phyloP scores from a whole-genome alignment of 176 grass and related monocot genomes.

The Bolboschoenus planiculmis region DNA sequence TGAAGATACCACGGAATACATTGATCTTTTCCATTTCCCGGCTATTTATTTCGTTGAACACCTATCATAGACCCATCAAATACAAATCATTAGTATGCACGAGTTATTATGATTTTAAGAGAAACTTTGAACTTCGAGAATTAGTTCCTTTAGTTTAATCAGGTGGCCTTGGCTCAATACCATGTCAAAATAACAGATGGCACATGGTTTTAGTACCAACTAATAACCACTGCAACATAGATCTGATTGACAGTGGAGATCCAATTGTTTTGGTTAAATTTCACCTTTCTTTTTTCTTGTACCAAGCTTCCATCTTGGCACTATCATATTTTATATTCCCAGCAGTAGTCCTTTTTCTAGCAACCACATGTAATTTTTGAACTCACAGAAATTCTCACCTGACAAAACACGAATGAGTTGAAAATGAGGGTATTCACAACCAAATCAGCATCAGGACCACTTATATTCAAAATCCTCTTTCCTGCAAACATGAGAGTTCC shows the following conservation, averaged over 20 bases:
- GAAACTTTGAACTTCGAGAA: not conserved
- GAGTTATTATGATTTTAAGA: not conserved
- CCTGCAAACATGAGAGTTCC: slow-evolving; percentile 69
- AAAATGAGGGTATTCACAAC: slow-evolving; percentile 83
- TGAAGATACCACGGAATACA: slow-evolving; percentile 54
- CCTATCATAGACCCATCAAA: slow-evolving; percentile 28
- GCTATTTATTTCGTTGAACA: slow-evolving; percentile 98
- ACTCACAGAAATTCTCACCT: slow-evolving; percentile 38
- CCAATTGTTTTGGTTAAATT: not conserved
- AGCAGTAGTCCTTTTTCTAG: not conserved
- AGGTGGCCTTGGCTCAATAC: not conserved
- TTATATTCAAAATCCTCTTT: slow-evolving; percentile 53
- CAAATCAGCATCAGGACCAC: slow-evolving; percentile 46
- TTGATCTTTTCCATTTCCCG: slow-evolving; percentile 96
- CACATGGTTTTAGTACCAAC: not conserved
- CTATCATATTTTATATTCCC: not conserved
- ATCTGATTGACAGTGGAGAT: not conserved
- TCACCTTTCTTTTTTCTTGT: not conserved
- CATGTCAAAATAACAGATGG: not conserved
- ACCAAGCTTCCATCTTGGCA: not conserved
- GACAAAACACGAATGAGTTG: slow-evolving; percentile 95
- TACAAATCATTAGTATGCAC: not conserved
- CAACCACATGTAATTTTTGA: not conserved
- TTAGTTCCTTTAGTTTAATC: not conserved
- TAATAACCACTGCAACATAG: not conserved